These are phyloP conservation scores for Endoconidiophora laricicola DNA, from an alignment of 2,329 filamentous ascomycete species.

Conservation along the genomic window DNA sequence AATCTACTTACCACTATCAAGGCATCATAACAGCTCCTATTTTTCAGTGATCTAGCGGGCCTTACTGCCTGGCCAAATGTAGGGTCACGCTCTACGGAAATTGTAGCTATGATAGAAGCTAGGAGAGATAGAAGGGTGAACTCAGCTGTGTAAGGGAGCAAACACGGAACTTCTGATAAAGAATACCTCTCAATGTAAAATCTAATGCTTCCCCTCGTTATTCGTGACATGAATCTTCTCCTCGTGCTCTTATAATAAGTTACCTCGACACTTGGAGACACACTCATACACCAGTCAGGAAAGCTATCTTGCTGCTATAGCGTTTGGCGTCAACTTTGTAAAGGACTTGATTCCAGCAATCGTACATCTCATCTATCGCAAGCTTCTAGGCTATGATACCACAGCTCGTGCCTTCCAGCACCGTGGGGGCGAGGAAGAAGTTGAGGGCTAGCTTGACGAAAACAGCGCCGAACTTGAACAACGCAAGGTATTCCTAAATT, in stretches of 20 bases:
- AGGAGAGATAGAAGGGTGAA: no score
- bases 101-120: no score
- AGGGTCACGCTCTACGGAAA: no score
- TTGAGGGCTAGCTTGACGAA: conserved; percentile 47
- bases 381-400: conserved; percentile 65
- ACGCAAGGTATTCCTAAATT: conserved; percentile 62
- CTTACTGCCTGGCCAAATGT: no score
- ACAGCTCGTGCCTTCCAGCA: conserved; percentile 61
- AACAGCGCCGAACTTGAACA: conserved; percentile 59
- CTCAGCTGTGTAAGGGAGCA: no score
- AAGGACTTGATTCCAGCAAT: conserved; percentile 68
- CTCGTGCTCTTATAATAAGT: background rate
- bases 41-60: no score
- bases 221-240: background rate
- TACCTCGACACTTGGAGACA: no score
- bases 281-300: no score
- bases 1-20: no score
- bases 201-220: background rate
- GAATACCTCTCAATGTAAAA: no score
- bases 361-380: conserved; percentile 72
- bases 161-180: no score
- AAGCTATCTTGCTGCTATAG: conserved; percentile 43
- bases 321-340: conserved; percentile 56
- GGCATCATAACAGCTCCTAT: no score
- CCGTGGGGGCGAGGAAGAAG: conserved; percentile 46